Percentiles rank a stretch among this genome's conserved stretches.
Conservation (phyloP, 371 early-diverging fungal species). For the Lichtheimia ornata region DNA sequence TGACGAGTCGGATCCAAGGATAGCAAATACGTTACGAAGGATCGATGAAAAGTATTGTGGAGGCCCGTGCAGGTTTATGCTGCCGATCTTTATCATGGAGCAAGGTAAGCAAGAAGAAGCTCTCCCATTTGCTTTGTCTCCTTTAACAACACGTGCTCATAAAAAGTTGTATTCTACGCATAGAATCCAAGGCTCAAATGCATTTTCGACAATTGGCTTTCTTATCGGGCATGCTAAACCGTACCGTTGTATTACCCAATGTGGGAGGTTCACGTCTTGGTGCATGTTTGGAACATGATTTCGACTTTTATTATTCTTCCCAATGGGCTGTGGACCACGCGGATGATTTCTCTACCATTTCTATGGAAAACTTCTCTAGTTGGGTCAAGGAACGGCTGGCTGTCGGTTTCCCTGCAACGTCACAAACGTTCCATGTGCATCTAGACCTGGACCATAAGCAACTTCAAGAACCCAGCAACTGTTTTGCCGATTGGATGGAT, state of each 20-base stretch:
- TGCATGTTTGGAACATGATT: constrained; percentile 32
- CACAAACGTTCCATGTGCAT: constrained; percentile 24
- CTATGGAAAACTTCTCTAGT: constrained; percentile 24
- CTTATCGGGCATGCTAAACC: constrained; percentile 27
- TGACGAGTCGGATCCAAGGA: constrained; percentile 17
- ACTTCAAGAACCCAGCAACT: constrained; percentile 14
- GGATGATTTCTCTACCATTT: constrained; percentile 24
- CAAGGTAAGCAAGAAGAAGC: constrained; percentile 27
- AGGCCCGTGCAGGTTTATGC: constrained; percentile 35
- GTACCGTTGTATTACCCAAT: constrained; percentile 38
- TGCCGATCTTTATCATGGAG: constrained; percentile 35
- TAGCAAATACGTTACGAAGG: constrained; percentile 2
- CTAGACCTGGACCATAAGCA: constrained; percentile 14
- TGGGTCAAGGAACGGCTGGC: constrained; percentile 36
- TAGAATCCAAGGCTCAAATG: constrained; percentile 47
- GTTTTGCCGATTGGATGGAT: constrained; percentile 19
- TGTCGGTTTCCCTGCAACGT: constrained; percentile 12
- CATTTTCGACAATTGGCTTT: constrained; percentile 42
- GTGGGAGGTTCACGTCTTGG: constrained; percentile 33
- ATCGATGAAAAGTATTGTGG: constrained; percentile 39
- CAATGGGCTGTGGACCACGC: constrained; percentile 22
- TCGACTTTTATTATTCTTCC: constrained; percentile 31
- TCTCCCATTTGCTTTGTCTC: background rate
- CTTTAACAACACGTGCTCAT: background rate
- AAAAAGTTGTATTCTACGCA: background rate